Evolutionary conservation across 345 rosid species (phyloP).

Genomic region (Boechera divaricarpa): DNA sequence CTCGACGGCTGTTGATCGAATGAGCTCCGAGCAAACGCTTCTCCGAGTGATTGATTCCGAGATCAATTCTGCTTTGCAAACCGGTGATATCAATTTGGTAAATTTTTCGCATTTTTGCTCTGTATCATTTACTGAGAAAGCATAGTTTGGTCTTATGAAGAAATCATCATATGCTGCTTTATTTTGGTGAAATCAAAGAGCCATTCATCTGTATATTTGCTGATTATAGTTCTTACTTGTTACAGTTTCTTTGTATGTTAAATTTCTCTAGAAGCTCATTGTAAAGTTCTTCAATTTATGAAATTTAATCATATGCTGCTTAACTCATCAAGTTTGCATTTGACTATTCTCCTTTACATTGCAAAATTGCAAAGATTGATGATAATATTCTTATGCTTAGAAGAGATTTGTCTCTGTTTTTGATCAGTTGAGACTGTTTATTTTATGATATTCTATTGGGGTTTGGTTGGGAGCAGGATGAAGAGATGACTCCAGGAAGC

Average conservation of each 20-base stretch:
- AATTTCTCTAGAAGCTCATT: background rate
- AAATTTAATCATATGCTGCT: background rate
- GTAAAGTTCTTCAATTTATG: conserved; percentile 6
- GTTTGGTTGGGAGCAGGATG: conserved; percentile 50
- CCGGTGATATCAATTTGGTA: conserved; percentile 57
- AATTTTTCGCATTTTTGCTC: background rate
- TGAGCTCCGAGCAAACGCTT: conserved; percentile 61
- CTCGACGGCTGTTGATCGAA: conserved; percentile 53
- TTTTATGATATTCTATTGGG: conserved; percentile 1
- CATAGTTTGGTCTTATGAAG: background rate
- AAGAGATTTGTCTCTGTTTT: background rate
- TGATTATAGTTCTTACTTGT: background rate
- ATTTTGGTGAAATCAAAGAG: background rate
- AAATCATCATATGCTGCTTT: background rate
- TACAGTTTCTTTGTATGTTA: background rate
- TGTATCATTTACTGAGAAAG: background rate
- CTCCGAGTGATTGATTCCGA: conserved; percentile 65
- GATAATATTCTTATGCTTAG: background rate
- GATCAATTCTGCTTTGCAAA: conserved; percentile 62
- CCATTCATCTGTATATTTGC: background rate
- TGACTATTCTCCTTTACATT: conserved; percentile 19
- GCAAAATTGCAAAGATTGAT: background rate
- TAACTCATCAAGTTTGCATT: background rate
- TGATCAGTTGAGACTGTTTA: background rate
- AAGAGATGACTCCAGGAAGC: conserved; percentile 56